phyloP scores from a whole-genome alignment of 1,284 basidiomycete genomes.

The Taiwanofungus camphoratus region DNA sequence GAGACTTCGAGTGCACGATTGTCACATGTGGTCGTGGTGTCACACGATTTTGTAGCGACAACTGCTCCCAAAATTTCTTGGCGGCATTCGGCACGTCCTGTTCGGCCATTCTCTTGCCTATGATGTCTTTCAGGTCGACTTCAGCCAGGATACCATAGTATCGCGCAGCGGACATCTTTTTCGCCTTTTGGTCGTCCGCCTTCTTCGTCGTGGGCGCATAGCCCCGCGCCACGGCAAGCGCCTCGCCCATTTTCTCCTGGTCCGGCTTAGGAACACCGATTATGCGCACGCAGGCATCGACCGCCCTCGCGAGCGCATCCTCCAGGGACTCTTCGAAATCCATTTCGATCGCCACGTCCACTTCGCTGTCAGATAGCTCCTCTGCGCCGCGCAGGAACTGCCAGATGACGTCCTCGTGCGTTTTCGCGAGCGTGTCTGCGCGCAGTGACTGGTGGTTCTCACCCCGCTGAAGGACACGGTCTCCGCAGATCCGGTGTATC shows the following conservation, averaged over 20 bases:
- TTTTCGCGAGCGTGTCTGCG: conserved; percentile 43
- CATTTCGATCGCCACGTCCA: conserved; percentile 67
- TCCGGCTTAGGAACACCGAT: conserved; percentile 49
- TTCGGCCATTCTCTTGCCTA: conserved; percentile 35
- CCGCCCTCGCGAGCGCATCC: conserved; percentile 51
- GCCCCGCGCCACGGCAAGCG: conserved; percentile 45
- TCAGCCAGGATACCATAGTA: conserved; percentile 82
- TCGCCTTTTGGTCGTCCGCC: conserved; percentile 29
- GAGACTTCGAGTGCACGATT: conserved; percentile 67
- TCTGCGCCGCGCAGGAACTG: conserved; percentile 69
- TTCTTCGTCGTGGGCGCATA: conserved; percentile 42
- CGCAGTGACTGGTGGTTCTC: conserved; percentile 80
- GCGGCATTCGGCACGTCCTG: conserved; percentile 26
- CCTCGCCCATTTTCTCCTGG: conserved; percentile 53
- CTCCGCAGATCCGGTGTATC: conserved; percentile 70
- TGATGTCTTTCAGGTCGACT: conserved; percentile 47
- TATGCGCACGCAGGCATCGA: conserved; percentile 49
- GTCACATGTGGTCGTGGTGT: conserved; percentile 78
- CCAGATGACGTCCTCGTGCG: conserved; percentile 81
- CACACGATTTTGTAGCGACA: conserved; percentile 49
- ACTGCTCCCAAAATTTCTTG: conserved; percentile 41
- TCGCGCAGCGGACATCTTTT: conserved; percentile 35
- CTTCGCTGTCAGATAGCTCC: conserved; percentile 58
- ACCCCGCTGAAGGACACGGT: conserved; percentile 71
- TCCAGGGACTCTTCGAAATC: conserved; percentile 50